Base-by-base conservation (phyloP, 345 rosid species). In the Reutealis trisperma region DNA sequence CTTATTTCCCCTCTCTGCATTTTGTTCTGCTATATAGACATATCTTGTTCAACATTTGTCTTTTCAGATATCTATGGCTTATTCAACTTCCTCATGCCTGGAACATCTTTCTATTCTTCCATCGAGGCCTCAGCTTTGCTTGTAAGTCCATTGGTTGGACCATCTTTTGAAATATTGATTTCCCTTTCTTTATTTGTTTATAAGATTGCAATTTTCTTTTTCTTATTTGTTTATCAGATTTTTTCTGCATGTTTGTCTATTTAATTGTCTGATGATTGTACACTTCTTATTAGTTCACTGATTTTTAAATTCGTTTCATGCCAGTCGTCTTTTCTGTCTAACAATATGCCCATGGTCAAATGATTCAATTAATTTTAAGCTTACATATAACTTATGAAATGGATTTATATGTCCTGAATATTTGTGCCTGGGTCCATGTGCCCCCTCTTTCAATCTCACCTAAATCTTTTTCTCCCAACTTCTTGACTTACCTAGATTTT, bases 91-190 rank as follows among this genome's bases (percentile, higher is more conserved):
- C 75, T 96, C 77, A 85, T 93, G 71, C 98, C 97, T n/a, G 94
- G 96, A 73, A 74, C 97, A 73, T 92, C 98, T 75, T 90, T 92
- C 79, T 96, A 86, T 81, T 84, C 97, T 78, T 71, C 83, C 69
- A 85, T 92, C 73, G 99, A 96, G 86, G 82, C 92, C 78, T 91
- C 92, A n/a, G 85, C 94, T 75, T 91, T 82, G 90, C 89, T 96
- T 87, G 99, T 96, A 88, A 88, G 96, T 89, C 57, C 45, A 69
- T 70, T 68, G 59, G 66, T 55, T n/a, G 61, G 62, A 59, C 72
- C 25, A 22, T 59, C 42, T 45, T 74, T 52, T 37, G 59, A 41
- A 14, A 34, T 2, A 24, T 69, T 14, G 57, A 54, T 54, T 67
- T 72, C 18, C 4, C 4, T 22, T 75, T 34, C 37, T 34, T 34